These are phyloP conservation scores for Forsythia suspensa DNA, from an alignment of 257 asterid species.

Conservation along the genomic window DNA sequence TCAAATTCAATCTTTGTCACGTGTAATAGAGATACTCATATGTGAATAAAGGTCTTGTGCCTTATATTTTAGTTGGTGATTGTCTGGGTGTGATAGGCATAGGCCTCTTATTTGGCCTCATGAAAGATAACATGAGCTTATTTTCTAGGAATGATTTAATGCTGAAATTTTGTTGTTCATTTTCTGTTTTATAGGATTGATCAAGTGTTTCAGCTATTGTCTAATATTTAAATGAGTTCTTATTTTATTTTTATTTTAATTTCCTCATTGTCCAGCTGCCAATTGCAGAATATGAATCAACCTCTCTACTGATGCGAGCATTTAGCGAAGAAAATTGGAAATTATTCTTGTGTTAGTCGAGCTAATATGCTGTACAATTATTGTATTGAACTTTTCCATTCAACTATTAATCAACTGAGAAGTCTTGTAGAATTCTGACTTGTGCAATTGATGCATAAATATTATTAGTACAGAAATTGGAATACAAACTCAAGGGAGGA, in stretches of 20 bases:
- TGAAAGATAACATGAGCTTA: background rate
- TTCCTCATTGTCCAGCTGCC: slow-evolving; percentile 52
- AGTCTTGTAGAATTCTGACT: background rate
- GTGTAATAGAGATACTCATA: background rate
- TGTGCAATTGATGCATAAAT: background rate
- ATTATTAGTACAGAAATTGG: background rate
- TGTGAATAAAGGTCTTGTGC: background rate
- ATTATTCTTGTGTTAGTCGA: background rate
- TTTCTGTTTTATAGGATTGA: background rate
- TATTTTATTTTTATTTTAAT: background rate
- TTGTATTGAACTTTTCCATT: background rate
- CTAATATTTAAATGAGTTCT: background rate
- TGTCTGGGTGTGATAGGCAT: background rate
- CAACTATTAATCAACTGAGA: background rate
- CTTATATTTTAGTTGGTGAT: background rate
- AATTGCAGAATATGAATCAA: slow-evolving; percentile 73
- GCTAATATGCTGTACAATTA: background rate
- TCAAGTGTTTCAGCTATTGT: background rate
- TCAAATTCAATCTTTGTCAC: background rate
- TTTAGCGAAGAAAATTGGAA: background rate
- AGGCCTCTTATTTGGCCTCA: background rate
- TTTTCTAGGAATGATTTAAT: background rate
- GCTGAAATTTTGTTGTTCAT: no score
- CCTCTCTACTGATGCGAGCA: background rate
- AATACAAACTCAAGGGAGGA: background rate